phyloP scores from a whole-genome alignment of 177 flowering plant species.

The Tripterygium wilfordii region DNA sequence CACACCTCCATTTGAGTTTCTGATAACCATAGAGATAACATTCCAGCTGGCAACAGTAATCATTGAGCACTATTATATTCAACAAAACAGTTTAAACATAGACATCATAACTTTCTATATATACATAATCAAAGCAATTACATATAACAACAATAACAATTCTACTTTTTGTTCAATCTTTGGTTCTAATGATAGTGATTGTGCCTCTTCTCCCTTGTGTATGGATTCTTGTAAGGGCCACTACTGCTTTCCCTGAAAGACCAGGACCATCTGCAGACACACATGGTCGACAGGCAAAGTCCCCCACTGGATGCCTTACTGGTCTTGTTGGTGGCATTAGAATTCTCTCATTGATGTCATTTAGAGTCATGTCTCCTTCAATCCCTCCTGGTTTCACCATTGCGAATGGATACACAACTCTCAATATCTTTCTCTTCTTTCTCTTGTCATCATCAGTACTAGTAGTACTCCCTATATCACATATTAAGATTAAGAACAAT shows the following conservation, averaged over 20 bases:
- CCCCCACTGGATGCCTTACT: conserved; percentile 90
- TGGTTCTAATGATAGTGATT: conserved; percentile 85
- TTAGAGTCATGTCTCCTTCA: conserved; percentile 75
- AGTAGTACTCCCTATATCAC: too few species aligned
- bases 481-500: too few species aligned
- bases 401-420: conserved; percentile 79
- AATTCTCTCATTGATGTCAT: conserved; percentile 82
- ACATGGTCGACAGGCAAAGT: conserved; percentile 74
- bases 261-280: conserved; percentile 61
- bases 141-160: neutral
- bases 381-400: conserved; percentile 88
- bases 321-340: conserved; percentile 81
- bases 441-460: conserved; percentile 11
- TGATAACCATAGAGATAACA: neutral
- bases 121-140: too few species aligned
- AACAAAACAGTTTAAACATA: neutral
- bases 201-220: conserved; percentile 94
- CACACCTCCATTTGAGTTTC: neutral
- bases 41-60: too few species aligned
- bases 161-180: conserved; percentile 21
- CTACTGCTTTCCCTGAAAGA: conserved; percentile 87
- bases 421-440: conserved; percentile 24
- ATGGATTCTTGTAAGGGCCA: conserved; percentile 74
- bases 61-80: too few species aligned
- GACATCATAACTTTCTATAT: too few species aligned